Evolutionary conservation across 768 basidiomycete genomes (phyloP).

Genomic region (Russula brevipes): DNA sequence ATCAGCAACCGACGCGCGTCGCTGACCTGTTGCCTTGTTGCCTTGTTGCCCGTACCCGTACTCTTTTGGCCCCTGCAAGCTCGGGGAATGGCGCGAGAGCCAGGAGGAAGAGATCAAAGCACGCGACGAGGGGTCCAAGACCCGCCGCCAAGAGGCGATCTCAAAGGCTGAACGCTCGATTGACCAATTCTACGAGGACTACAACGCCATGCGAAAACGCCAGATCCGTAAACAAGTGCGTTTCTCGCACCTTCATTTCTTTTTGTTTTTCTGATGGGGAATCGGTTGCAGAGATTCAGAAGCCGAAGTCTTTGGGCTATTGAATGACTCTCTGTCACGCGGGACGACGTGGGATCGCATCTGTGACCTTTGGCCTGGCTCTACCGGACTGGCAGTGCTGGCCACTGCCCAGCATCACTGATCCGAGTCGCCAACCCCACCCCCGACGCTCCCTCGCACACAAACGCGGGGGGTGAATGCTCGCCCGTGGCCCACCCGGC

Average conservation of each 20-base stretch:
- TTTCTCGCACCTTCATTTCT: slow-evolving; percentile 32
- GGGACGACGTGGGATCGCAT: slow-evolving; percentile 98
- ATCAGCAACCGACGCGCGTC: no score
- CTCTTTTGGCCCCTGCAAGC: neutral
- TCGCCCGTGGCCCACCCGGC: no score
- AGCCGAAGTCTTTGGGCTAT: slow-evolving; percentile 65
- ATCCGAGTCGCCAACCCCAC: no score
- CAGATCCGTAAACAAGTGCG: slow-evolving; percentile 92
- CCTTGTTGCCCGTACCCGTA: no score
- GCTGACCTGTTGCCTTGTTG: no score
- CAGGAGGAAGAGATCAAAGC: slow-evolving; percentile 78
- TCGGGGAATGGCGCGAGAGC: slow-evolving; percentile 75
- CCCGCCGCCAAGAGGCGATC: slow-evolving; percentile 75
- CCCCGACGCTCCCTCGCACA: no score
- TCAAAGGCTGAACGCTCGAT: slow-evolving; percentile 79
- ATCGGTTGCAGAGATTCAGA: slow-evolving; percentile 70
- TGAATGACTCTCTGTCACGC: slow-evolving; percentile 69
- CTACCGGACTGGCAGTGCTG: no score
- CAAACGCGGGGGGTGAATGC: no score
- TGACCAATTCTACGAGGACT: slow-evolving; percentile 86
- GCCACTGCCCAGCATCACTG: no score
- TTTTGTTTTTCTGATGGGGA: neutral
- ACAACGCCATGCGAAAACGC: slow-evolving; percentile 82
- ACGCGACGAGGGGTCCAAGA: slow-evolving; percentile 76
- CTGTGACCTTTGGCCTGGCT: slow-evolving; percentile 63